A percentile compares a stretch with the other conserved stretches of the same genome.
Conservation (phyloP, 352 stramenopile genomes). For the Bremia lactucae region DNA sequence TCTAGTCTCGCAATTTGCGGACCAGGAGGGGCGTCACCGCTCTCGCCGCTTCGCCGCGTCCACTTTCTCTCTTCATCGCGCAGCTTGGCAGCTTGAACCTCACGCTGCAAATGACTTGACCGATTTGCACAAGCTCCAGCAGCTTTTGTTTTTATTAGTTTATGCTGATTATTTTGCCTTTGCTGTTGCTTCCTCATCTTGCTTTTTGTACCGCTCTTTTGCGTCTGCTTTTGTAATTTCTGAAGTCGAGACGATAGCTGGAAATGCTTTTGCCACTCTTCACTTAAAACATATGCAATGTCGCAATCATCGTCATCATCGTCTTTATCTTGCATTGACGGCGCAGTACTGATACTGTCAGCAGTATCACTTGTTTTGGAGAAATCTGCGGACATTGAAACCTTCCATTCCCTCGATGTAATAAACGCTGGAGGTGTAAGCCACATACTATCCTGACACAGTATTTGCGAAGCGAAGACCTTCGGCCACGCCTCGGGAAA, state of each 20-base stretch:
- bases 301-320: conserved; percentile 44
- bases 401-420: conserved; percentile 3
- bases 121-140: conserved; percentile 12
- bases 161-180: conserved; percentile 13
- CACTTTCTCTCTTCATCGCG: conserved; percentile 26
- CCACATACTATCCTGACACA: conserved; percentile 27
- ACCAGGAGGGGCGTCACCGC: background rate
- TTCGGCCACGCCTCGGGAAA: conserved; percentile 57
- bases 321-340: conserved; percentile 1
- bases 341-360: background rate
- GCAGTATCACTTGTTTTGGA: background rate
- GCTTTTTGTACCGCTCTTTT: background rate
- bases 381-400: background rate
- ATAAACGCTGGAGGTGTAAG: conserved; percentile 40
- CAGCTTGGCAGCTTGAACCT: conserved; percentile 28
- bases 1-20: conserved; percentile 26
- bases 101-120: conserved; percentile 26
- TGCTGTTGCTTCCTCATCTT: conserved; percentile 10
- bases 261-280: conserved; percentile 60
- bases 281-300: conserved; percentile 57
- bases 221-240: conserved; percentile 1
- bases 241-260: conserved; percentile 12
- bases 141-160: conserved; percentile 2
- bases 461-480: conserved; percentile 27
- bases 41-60: conserved; percentile 5